Base-by-base conservation (phyloP, 371 early-diverging fungal genomes). In the Mortierella sp. region DNA sequence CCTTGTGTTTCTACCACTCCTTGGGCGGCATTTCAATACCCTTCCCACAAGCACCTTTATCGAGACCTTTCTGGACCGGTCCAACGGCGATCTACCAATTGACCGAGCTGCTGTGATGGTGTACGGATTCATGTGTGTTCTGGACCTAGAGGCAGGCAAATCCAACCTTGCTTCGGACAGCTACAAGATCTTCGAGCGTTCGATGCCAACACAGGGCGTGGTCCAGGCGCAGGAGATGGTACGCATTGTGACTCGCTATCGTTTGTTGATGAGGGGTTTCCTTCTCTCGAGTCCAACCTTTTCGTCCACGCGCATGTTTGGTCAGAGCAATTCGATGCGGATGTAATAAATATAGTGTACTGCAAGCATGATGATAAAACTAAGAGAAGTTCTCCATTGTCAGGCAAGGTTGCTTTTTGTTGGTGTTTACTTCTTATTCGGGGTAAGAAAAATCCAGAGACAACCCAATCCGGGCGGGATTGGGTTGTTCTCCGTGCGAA, bases 41-140 rank as follows among this genome's bases (percentile, higher is more conserved):
- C 72, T 84, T 2, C 77, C 84, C 34, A 79, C 84, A 5, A 76
- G 74, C 47, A 84, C 79, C 0, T 84, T 84, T 70, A 78, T 84
- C 24, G 81, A 80, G 55, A 81, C 75, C 4, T 84, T 84, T 44
- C 45, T 84, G 68, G 77, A 79, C 52, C 78, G 79, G 52, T 81
- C 84, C 48, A 70, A 71, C 19, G 81, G 81, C 6, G 80, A 84
- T 34, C 52, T 84, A 4, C 76, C 79, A 10, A 81, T 84, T 16
- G 84, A 84, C 65, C 78, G 81, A 19, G 84, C 81, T 7, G 79
- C 81, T 7, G 81, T 84, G 76, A 75, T 84, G 74, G 84, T 84
- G 31, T 84, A 81, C 72, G 79, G 81, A 10, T 84, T 79, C 71
- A 84, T 84, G 81, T 84, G 84, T 26, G 84, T 84, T 55, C 76